Evolutionary conservation across 495 filamentous ascomycete genomes (phyloP).

Genomic region (Annulohypoxylon bovei): DNA sequence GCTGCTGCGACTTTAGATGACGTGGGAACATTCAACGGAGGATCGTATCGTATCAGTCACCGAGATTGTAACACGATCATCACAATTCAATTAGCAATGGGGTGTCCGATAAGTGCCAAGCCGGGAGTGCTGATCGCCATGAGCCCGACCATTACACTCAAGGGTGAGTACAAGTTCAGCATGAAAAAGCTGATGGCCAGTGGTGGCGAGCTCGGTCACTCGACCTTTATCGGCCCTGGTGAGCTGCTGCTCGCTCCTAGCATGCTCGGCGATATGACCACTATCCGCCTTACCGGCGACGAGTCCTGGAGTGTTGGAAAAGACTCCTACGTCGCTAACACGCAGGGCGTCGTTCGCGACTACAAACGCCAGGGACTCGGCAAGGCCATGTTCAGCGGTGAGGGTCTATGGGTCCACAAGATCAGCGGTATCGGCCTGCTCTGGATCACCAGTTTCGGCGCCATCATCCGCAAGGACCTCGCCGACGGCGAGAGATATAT

Average conservation of each 20-base stretch:
- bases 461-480: conserved; percentile 95
- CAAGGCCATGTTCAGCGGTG: conserved; percentile 93
- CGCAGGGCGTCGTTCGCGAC: conserved; percentile 80
- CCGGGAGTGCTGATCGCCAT: conserved; percentile 93
- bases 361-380: conserved; percentile 87
- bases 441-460: conserved; percentile 92
- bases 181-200: conserved; percentile 81
- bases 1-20: conserved; percentile 74
- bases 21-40: conserved; percentile 94
- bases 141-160: conserved; percentile 85
- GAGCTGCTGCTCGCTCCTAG: conserved; percentile 86
- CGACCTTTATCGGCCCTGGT: conserved; percentile 88
- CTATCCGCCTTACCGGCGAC: conserved; percentile 72
- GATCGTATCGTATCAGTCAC: conserved; percentile 92
- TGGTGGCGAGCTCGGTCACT: conserved; percentile 81
- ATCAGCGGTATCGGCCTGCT: conserved; percentile 80
- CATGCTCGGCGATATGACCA: conserved; percentile 86
- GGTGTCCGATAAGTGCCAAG: conserved; percentile 82
- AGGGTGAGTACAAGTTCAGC: conserved; percentile 80
- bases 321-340: conserved; percentile 81
- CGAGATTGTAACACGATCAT: conserved; percentile 89
- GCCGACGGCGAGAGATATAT: conserved; percentile 83
- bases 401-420: conserved; percentile 92
- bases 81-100: conserved; percentile 89
- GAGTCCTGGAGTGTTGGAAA: conserved; percentile 84